Conservation (phyloP, 768 basidiomycete genomes). For the Hebeloma cylindrosporum region DNA sequence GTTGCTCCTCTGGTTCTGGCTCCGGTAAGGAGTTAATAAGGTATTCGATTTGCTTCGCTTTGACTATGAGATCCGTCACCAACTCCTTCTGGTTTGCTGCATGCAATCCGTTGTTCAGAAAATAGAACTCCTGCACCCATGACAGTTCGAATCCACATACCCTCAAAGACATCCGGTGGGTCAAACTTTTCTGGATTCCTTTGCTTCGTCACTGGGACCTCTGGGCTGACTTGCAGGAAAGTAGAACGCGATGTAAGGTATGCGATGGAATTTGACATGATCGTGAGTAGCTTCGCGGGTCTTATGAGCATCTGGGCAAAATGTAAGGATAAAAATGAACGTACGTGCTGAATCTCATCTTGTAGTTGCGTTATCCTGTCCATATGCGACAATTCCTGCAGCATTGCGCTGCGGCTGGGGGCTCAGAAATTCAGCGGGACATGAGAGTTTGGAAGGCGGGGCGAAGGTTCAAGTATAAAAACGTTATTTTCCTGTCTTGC, state of each 20-base stretch:
- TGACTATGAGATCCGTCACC: slow-evolving; percentile 76
- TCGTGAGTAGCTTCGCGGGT: slow-evolving; percentile 66
- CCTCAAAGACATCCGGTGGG: slow-evolving; percentile 71
- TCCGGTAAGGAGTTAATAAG: slow-evolving; percentile 79
- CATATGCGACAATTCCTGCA: slow-evolving; percentile 92
- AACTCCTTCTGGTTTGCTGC: slow-evolving; percentile 84
- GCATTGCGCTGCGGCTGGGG: slow-evolving; percentile 78
- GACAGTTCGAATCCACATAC: slow-evolving; percentile 33
- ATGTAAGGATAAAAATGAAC: slow-evolving; percentile 12
- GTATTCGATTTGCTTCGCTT: slow-evolving; percentile 88
- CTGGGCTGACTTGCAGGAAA: slow-evolving; percentile 74
- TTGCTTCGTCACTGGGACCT: slow-evolving; percentile 83
- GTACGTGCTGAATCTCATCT: slow-evolving; percentile 88
- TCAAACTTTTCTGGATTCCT: slow-evolving; percentile 73
- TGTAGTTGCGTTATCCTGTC: slow-evolving; percentile 95
- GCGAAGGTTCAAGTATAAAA: neutral
- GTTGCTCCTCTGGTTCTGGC: slow-evolving; percentile 75
- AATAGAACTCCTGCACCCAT: neutral
- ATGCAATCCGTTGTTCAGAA: neutral
- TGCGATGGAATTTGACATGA: slow-evolving; percentile 81
- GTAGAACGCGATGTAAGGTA: slow-evolving; percentile 78
- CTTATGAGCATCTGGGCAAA: neutral
- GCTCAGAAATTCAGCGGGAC: too few species aligned
- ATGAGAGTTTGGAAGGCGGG: neutral
- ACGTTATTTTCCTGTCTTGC: neutral